phyloP scores from a whole-genome alignment of 2,329 filamentous ascomycete species.

The Pseudogymnoascus sp. region DNA sequence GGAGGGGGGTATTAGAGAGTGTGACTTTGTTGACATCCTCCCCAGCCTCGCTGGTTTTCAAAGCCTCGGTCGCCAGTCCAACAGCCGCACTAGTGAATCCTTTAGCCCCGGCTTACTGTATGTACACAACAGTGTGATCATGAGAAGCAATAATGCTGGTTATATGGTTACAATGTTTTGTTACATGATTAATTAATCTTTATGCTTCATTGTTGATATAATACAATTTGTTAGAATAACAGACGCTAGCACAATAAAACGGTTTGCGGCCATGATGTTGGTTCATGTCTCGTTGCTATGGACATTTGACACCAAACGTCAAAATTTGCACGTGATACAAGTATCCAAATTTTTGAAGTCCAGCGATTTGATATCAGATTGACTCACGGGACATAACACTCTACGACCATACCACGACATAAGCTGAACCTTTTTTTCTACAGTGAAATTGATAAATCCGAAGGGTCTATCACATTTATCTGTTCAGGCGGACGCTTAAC shows the following conservation, averaged over 20 bases:
- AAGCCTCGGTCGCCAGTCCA: constrained; percentile 9
- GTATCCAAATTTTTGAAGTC: neutral
- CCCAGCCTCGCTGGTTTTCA: constrained; percentile 8
- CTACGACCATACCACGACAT: constrained; percentile 6
- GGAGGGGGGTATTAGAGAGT: neutral
- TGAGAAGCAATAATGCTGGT: neutral
- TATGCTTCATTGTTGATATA: neutral
- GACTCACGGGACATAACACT: constrained; percentile 3
- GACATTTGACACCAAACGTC: neutral
- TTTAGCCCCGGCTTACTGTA: constrained; percentile 4
- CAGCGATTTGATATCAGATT: constrained; percentile 5
- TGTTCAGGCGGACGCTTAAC: neutral
- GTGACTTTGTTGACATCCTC: neutral
- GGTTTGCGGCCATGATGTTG: neutral
- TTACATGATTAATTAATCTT: neutral
- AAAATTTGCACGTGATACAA: constrained; percentile 3
- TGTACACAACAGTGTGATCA: constrained; percentile 1
- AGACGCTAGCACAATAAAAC: neutral
- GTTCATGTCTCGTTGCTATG: neutral
- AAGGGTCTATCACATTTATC: neutral
- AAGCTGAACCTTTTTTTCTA: neutral
- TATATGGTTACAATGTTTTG: neutral
- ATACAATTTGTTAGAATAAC: neutral
- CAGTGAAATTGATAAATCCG: neutral
- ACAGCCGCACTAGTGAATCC: constrained; percentile 6